Evolutionary conservation across 176 grass and related monocot genomes (phyloP), one percentile per base, ranked within the genome.

Genomic region (Puya raimondii): DNA sequence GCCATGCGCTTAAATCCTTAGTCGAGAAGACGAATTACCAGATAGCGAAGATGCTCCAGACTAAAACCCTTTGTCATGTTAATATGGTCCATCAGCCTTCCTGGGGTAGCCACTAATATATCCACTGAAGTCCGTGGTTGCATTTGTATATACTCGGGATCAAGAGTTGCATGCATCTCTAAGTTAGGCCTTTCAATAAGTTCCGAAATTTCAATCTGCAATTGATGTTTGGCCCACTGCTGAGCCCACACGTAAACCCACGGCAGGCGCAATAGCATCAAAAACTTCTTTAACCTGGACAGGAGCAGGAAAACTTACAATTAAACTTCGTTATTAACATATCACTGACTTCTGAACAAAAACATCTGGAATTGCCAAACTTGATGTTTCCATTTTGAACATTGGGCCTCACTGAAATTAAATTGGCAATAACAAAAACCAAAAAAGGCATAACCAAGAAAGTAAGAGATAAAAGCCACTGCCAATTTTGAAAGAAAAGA

Each of bases 41-140:
- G 70, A 71, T 90, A 92, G 53, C 81, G 87, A 85, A 97, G 93
- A 92, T 97, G 86, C 61, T 97, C 89, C 52, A 97, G 66, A 71
- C 80, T 92, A 79, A 97, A 97, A 87, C 89, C 93, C 47, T 92
- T 88, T 48, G 93, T 92, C 93, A 90, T 90, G 66, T 88, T 87
- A 74, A 97, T 85, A 75, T 97, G 89, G 74, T 92, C 94, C 89
- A 97, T 92, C 78, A 92, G 66, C 80, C 94, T 90, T 89, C 94
- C 89, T 70, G 89, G 94, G 64, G 94, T 92, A 56, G 89, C 89
- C 47, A 97, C 85, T 74, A 92, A 85, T 90, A 90, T 92, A 85
- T 97, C 93, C 33, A 97, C 80, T 74, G 88, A 72, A 79, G 84
- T 92, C 53, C 81, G 80, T 13, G 84, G 93, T 79, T 91, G 84